Evolutionary conservation across 305 asterid genomes (phyloP), one percentile per base, ranked within the genome.

Genomic region (Fraxinus ornus): DNA sequence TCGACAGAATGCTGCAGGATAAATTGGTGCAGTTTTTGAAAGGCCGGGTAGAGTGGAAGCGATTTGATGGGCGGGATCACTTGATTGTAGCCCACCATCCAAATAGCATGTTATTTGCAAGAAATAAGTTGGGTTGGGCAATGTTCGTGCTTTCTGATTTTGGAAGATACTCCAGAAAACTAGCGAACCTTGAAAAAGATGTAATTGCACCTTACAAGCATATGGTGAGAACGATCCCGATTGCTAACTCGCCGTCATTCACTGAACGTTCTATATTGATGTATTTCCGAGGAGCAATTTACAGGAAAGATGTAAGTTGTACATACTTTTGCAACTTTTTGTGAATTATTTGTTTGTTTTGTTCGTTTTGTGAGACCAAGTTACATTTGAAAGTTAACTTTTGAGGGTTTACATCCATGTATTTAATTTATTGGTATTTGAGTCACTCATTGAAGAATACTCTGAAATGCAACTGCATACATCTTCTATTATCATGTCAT

Each of bases 121-220:
- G 99, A 75, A 80, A 85, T 83, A 88, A 88, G 87, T 88, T 95
- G 13, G 86, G 91, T 66, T 88, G 93, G 24, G 86, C 92, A 77
- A 90, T 89, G 91, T 92, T 95, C 83, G 88, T 95, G 84, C 94
- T 95, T 44, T 88, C 99, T 4, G 98, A 95, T 82, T 94, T 95
- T 75, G 99, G 98, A 75, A 91, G 99, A 84, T 95, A 92, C 83
- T 83, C 94, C 6, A 81, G 72, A 47, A 86, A 83, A 32, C 76
- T 94, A 83, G 99, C 99, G 2, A 93, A 95, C 74, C 84, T 92
- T 71, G 87, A 87, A 2, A 95, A 95, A 90, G 99, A 95, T 90
- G 90, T 94, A 5, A 89, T 95, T 88, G 98, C 97, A 78, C 98
- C 99, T 62, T 95, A 94, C 83, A 93, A 90, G 88, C 98, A 95